Percentiles rank a stretch among this genome's conserved stretches.
These are phyloP conservation scores for Tolypocladium tundrense DNA, from an alignment of 2,329 filamentous ascomycete species.

Conservation along the genomic window DNA sequence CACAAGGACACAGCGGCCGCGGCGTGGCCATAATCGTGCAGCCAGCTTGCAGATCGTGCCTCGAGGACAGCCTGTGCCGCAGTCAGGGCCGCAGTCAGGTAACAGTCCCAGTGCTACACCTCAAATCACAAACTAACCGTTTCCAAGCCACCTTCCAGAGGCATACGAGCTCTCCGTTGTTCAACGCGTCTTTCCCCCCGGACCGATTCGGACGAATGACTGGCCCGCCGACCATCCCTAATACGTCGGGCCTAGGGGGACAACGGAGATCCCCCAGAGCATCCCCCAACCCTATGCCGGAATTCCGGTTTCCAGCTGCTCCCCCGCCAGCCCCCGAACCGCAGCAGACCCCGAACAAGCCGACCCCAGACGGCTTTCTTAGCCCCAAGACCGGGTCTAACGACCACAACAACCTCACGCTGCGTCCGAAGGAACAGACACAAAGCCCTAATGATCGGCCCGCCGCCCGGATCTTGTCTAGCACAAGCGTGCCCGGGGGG, in stretches of 20 bases:
- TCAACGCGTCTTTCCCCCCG: slow-evolving; percentile 45
- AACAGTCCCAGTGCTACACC: slow-evolving; percentile 11
- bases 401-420: slow-evolving; percentile 25
- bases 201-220: slow-evolving; percentile 32
- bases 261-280: slow-evolving; percentile 29
- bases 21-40: slow-evolving; percentile 62
- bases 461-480: slow-evolving; percentile 61
- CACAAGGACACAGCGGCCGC: slow-evolving; percentile 36
- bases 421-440: slow-evolving; percentile 32
- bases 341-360: slow-evolving; percentile 15
- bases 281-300: slow-evolving; percentile 35
- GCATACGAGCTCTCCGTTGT: slow-evolving; percentile 38
- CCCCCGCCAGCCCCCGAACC: slow-evolving; percentile 28
- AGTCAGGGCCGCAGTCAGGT: slow-evolving; percentile 27
- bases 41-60: slow-evolving; percentile 65
- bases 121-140: slow-evolving; percentile 2
- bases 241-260: slow-evolving; percentile 28
- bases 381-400: slow-evolving; percentile 26
- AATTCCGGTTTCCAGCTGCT: slow-evolving; percentile 46
- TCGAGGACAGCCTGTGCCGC: slow-evolving; percentile 32
- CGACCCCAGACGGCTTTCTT: slow-evolving; percentile 25
- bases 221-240: slow-evolving; percentile 32
- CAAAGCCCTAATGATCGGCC: slow-evolving; percentile 46
- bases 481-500: slow-evolving; percentile 59
- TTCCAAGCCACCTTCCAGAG: slow-evolving; percentile 26